These are phyloP conservation scores for Microsporum canis DNA, from an alignment of 2,329 filamentous ascomycete species.

Conservation along the genomic window DNA sequence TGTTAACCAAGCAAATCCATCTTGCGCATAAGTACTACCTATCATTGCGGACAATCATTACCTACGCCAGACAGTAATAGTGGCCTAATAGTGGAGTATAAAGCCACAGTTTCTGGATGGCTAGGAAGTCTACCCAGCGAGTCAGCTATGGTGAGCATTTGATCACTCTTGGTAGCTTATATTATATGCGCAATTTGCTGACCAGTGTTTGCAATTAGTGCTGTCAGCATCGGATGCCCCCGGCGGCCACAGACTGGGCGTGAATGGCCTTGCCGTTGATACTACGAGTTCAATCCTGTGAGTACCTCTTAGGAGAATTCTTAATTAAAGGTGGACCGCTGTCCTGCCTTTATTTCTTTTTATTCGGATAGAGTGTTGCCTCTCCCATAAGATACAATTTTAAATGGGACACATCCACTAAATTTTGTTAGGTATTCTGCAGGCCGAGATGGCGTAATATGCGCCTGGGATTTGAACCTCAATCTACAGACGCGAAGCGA, in stretches of 20 bases:
- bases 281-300: constrained; percentile 73
- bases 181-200: constrained; percentile 4
- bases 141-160: constrained; percentile 55
- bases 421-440: constrained; percentile 67
- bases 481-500: constrained; percentile 39
- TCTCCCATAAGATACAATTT: not conserved
- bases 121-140: constrained; percentile 57
- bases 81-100: not conserved
- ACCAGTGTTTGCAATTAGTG: constrained; percentile 38
- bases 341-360: not conserved
- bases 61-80: not conserved
- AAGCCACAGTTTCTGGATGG: constrained; percentile 36
- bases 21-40: not conserved
- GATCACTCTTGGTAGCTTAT: not conserved
- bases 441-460: constrained; percentile 88
- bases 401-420: constrained; percentile 16
- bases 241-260: constrained; percentile 81
- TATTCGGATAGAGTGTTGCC: constrained; percentile 26
- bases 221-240: constrained; percentile 61
- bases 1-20: not conserved
- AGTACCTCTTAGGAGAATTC: not conserved
- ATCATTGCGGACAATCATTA: not conserved
- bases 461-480: constrained; percentile 83
- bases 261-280: constrained; percentile 90
- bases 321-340: not conserved